Conservation (phyloP, 345 rosid species). For the Brassica cretica region DNA sequence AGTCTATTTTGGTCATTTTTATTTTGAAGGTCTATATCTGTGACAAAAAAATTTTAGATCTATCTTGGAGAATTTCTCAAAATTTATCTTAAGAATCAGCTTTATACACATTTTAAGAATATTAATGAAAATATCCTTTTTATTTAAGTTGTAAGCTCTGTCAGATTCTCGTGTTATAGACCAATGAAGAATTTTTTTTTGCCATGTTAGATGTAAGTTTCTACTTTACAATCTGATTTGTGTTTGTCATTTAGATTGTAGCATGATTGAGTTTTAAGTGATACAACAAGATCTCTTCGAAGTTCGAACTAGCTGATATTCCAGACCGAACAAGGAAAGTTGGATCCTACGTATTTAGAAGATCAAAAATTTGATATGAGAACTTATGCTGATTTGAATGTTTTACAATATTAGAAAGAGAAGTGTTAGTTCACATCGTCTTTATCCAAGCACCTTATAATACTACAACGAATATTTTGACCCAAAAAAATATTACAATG, state of each 20-base stretch:
- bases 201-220: not conserved
- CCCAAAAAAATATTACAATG: not conserved
- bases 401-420: not conserved
- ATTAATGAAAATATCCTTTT: no score
- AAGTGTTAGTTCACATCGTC: not conserved
- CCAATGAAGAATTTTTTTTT: not conserved
- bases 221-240: not conserved
- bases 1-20: no score
- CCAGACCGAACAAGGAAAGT: not conserved
- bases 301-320: not conserved
- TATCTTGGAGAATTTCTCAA: no score
- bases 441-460: not conserved
- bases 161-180: not conserved
- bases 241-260: not conserved
- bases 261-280: not conserved
- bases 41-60: no score
- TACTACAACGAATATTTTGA: not conserved
- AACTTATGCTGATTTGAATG: not conserved
- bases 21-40: no score
- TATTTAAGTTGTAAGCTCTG: not conserved
- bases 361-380: not conserved
- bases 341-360: not conserved
- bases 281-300: not conserved
- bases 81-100: no score
- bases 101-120: no score